phyloP scores from a whole-genome alignment of 176 grass and related monocot species.

The Guadua angustifolia region DNA sequence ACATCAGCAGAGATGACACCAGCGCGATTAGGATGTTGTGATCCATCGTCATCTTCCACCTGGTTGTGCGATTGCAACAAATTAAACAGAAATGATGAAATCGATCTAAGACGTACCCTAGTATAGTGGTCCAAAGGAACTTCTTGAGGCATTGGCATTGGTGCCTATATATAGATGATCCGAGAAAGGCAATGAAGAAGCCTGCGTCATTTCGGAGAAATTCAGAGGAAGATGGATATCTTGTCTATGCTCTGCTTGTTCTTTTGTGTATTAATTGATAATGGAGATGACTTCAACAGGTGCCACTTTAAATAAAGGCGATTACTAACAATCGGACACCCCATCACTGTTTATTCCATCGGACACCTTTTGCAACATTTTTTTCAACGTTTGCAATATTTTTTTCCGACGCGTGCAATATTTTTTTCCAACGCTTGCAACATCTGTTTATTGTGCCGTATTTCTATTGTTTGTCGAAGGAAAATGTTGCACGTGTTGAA shows the following conservation, averaged over 20 bases:
- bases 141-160: background rate
- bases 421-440: no score
- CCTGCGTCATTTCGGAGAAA: background rate
- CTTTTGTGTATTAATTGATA: background rate
- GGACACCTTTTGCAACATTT: no score
- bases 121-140: background rate
- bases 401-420: no score
- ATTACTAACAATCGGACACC: no score
- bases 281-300: background rate
- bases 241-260: background rate
- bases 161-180: background rate
- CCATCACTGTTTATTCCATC: no score
- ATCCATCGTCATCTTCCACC: background rate
- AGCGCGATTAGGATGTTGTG: background rate
- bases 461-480: no score
- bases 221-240: background rate
- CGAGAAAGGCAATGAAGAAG: background rate
- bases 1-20: slow-evolving; percentile 30
- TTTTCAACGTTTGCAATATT: no score
- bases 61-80: background rate
- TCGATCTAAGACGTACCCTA: background rate
- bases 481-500: no score
- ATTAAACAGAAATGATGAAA: background rate
- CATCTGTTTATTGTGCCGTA: no score
- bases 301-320: background rate